Percentiles rank a stretch among this genome's conserved stretches.
Evolutionary conservation across 768 basidiomycete genomes (phyloP).

Genomic region (Collybiopsis confluens): DNA sequence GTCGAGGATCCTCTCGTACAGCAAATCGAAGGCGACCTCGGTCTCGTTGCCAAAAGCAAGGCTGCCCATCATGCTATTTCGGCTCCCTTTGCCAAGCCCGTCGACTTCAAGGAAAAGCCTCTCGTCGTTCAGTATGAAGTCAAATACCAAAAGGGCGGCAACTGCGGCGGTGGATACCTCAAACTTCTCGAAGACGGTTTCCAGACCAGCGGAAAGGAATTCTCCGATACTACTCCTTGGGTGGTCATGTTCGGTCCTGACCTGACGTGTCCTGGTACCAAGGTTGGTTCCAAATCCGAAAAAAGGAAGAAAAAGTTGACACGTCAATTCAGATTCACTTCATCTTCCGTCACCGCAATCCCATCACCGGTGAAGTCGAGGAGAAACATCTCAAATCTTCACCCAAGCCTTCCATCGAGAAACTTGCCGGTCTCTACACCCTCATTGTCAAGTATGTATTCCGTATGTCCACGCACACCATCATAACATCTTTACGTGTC

Average conservation of each 20-base stretch:
- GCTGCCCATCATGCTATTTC: constrained; percentile 99
- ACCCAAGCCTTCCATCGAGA: constrained; percentile 83
- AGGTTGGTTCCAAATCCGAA: constrained; percentile 43
- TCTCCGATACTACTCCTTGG: constrained; percentile 91
- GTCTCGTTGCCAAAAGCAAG: constrained; percentile 93
- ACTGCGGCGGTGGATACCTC: constrained; percentile 98
- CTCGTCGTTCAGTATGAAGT: constrained; percentile 98
- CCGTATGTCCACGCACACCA: background rate
- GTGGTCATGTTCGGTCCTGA: constrained; percentile 98
- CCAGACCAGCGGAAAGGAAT: constrained; percentile 90
- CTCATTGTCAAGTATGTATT: constrained; percentile 79
- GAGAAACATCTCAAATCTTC: constrained; percentile 91
- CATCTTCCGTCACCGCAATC: constrained; percentile 98
- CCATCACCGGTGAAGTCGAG: constrained; percentile 86
- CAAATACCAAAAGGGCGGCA: constrained; percentile 98
- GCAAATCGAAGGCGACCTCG: constrained; percentile 81
- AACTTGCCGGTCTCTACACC: constrained; percentile 91
- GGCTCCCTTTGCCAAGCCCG: constrained; percentile 72
- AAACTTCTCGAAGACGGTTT: constrained; percentile 94
- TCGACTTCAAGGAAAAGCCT: constrained; percentile 81
- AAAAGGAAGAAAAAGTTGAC: constrained; percentile 1
- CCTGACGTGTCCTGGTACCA: constrained; percentile 86
- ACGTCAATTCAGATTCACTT: constrained; percentile 73
- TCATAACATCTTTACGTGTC: constrained; percentile 1
- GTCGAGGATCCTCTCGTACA: constrained; percentile 83